Conservation (phyloP, 2,329 filamentous ascomycete species). For the Colletotrichum lentis region DNA sequence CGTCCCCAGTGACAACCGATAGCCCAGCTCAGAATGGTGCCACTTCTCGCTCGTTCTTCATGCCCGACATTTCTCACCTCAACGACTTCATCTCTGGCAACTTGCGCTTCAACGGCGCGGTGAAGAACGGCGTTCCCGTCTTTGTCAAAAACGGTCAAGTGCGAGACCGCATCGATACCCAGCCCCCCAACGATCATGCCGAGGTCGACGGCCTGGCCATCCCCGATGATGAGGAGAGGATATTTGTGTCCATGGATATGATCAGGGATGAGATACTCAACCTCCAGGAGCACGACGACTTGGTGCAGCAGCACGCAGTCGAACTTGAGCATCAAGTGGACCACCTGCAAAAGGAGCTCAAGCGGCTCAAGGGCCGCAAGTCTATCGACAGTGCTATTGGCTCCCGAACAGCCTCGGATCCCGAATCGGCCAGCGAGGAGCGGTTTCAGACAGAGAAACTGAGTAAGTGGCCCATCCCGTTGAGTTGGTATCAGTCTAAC, state of each 20-base stretch:
- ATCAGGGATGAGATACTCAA: slow-evolving; percentile 65
- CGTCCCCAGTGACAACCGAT: slow-evolving; percentile 48
- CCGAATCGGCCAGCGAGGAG: slow-evolving; percentile 53
- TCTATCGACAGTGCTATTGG: slow-evolving; percentile 50
- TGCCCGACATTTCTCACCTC: slow-evolving; percentile 64
- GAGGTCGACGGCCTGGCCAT: slow-evolving; percentile 61
- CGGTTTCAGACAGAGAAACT: slow-evolving; percentile 62
- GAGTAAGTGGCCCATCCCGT: slow-evolving; percentile 55
- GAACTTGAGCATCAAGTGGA: slow-evolving; percentile 62
- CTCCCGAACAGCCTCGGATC: slow-evolving; percentile 51
- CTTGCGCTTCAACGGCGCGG: slow-evolving; percentile 59
- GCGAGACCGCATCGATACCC: slow-evolving; percentile 52
- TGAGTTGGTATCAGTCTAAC: slow-evolving; percentile 9
- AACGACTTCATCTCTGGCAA: slow-evolving; percentile 65
- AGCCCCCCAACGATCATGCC: slow-evolving; percentile 53
- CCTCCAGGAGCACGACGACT: slow-evolving; percentile 64
- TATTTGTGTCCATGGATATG: slow-evolving; percentile 69
- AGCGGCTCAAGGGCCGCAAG: slow-evolving; percentile 53
- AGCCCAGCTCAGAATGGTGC: slow-evolving; percentile 51
- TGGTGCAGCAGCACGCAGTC: slow-evolving; percentile 63
- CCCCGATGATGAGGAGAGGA: slow-evolving; percentile 63
- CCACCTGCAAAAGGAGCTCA: slow-evolving; percentile 59
- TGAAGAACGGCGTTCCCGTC: slow-evolving; percentile 63
- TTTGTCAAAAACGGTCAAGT: slow-evolving; percentile 64
- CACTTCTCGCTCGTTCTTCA: slow-evolving; percentile 61